Percentiles rank a stretch among this genome's conserved stretches.
phyloP scores from a whole-genome alignment of 805 yeast species.

The Wickerhamiella nectarea region DNA sequence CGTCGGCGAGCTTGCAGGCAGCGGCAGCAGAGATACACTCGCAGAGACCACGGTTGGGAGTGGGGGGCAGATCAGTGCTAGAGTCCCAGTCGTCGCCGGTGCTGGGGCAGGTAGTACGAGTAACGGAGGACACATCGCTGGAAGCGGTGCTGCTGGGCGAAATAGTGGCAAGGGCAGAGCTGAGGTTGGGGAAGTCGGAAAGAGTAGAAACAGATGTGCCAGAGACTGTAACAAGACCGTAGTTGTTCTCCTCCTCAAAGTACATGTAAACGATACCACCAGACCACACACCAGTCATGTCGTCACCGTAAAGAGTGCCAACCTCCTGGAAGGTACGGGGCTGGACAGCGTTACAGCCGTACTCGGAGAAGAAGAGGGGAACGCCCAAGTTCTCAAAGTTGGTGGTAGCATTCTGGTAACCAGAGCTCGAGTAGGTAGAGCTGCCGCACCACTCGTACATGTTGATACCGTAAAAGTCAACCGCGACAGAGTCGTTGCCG shows the following conservation, averaged over 20 bases:
- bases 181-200: constrained; percentile 44
- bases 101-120: constrained; percentile 35
- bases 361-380: constrained; percentile 78
- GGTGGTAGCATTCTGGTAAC: constrained; percentile 56
- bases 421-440: constrained; percentile 45
- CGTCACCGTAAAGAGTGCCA: constrained; percentile 43
- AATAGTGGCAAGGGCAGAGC: constrained; percentile 37
- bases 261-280: constrained; percentile 92
- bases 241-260: constrained; percentile 68
- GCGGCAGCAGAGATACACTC: constrained; percentile 43
- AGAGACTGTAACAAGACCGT: constrained; percentile 58
- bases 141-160: constrained; percentile 36
- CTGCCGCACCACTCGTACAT: constrained; percentile 83
- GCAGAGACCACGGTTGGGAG: constrained; percentile 56
- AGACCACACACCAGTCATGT: constrained; percentile 85
- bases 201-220: constrained; percentile 41
- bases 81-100: constrained; percentile 49
- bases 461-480: constrained; percentile 73
- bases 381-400: constrained; percentile 61
- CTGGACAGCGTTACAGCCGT: constrained; percentile 63
- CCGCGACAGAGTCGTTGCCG: constrained; percentile 43
- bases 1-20: constrained; percentile 43
- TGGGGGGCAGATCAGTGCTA: constrained; percentile 55
- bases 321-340: constrained; percentile 76
- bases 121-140: constrained; percentile 28